phyloP scores from a whole-genome alignment of 208 protist genomes.

The Vickermania ingenoplastis region DNA sequence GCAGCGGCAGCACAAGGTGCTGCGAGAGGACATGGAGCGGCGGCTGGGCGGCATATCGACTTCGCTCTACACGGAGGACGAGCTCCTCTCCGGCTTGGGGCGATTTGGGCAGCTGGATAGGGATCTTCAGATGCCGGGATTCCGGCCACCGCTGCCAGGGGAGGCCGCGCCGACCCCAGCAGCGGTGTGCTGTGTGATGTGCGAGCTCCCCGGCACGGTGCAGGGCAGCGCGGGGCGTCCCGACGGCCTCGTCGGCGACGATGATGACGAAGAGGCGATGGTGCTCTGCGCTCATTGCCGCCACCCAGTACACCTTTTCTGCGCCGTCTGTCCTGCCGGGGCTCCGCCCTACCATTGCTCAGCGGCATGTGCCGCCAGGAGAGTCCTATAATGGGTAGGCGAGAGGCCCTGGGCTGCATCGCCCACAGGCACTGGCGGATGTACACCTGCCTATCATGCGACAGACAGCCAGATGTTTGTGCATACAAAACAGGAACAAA shows the following conservation, averaged over 20 bases:
- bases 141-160: neutral
- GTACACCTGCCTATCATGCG: too few relatives aligned
- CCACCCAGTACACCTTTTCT: slow-evolving; percentile 14
- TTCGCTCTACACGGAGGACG: neutral
- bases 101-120: neutral
- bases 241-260: neutral
- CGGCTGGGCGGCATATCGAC: neutral
- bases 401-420: too few relatives aligned
- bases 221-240: neutral
- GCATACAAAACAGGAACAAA: too few relatives aligned
- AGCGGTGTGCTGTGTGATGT: slow-evolving; percentile 19
- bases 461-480: too few relatives aligned
- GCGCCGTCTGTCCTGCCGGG: slow-evolving; percentile 4
- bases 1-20: slow-evolving; percentile 8
- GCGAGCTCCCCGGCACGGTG: slow-evolving; percentile 18
- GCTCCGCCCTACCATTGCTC: neutral
- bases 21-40: slow-evolving; percentile 4
- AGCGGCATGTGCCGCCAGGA: too few relatives aligned
- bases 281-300: slow-evolving; percentile 13
- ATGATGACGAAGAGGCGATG: slow-evolving; percentile 9
- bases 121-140: neutral
- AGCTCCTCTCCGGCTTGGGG: neutral
- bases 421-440: too few relatives aligned
- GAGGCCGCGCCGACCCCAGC: neutral
- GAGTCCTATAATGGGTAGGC: too few relatives aligned